phyloP scores from a whole-genome alignment of 306 rosid genomes.

The Cucurbita maxima region DNA sequence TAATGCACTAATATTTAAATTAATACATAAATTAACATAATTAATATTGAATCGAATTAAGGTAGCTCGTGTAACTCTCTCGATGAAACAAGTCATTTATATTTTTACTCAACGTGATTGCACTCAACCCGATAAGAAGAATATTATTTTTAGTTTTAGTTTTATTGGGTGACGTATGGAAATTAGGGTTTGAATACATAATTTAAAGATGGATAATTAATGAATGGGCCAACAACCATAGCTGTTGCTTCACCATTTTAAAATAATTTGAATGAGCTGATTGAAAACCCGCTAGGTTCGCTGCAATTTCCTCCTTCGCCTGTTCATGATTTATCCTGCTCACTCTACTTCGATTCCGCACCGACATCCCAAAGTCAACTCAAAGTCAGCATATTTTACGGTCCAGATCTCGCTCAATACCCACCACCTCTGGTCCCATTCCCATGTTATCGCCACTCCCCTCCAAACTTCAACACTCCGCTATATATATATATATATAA shows the following conservation, averaged over 20 bases:
- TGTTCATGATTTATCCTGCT: background rate
- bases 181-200: background rate
- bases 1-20: too few species aligned
- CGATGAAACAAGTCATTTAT: too few species aligned
- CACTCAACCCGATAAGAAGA: background rate
- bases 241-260: background rate
- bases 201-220: background rate
- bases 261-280: background rate
- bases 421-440: background rate
- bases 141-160: too few species aligned
- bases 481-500: background rate
- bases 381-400: background rate
- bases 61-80: too few species aligned
- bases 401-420: background rate
- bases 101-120: too few species aligned
- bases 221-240: background rate
- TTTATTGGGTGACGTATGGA: background rate
- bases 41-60: too few species aligned
- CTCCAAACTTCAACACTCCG: background rate
- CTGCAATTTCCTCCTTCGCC: background rate
- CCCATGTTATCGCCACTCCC: background rate
- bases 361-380: conserved; percentile 5
- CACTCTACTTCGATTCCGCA: background rate
- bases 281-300: background rate
- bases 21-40: too few species aligned